Evolutionary conservation across 2,329 filamentous ascomycete species (phyloP), one percentile per base, ranked within the genome.

Genomic region (Tolypocladium ophioglossoides): DNA sequence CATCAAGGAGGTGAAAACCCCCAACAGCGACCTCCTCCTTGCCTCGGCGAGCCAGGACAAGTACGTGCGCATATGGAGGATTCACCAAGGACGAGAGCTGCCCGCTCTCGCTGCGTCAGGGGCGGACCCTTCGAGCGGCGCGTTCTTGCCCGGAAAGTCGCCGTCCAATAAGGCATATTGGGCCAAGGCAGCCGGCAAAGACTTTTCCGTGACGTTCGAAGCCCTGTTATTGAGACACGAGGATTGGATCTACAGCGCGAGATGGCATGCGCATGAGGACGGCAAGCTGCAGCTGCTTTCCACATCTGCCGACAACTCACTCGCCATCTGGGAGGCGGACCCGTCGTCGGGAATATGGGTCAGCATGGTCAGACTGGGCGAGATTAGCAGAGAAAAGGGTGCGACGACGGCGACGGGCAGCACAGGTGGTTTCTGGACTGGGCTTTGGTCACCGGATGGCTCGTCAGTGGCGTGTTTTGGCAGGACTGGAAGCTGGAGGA

Each of bases 31-130:
- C 66, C 67, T 95, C 4, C 72, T 97, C 24, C 78, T 99, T 22
- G 90, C 92, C 0, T 97, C 92, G 12, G 91, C 91, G 24, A 97
- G 92, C 66, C 94, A 99, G 69, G 94, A 99, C 70, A 96, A 95
- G 72, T 99, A 97, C 64, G 86, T 97, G 56, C 87, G 94, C 41
- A 79, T 99, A 38, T 99, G 94, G 94, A 83, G 91, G 55, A 73
- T 99, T 38, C 87, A 88, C 59, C 75, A 80, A 57, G 89, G 89
- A 37, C 79, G 79, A 55, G 81, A 84, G 37, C 71, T 87, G 2
- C 83, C 85, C 1, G 72, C 77, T 0, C 74, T 78, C 51, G 79
- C 78, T 40, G 74, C 72, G 8, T 74, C 78, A 1, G 72, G 70
- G 27, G 75, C 80, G 6, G 83, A 87, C 56, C 78, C 82, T 50